These are phyloP conservation scores for Xylaria sp. DNA, from an alignment of 2,329 filamentous ascomycete species.

Conservation along the genomic window DNA sequence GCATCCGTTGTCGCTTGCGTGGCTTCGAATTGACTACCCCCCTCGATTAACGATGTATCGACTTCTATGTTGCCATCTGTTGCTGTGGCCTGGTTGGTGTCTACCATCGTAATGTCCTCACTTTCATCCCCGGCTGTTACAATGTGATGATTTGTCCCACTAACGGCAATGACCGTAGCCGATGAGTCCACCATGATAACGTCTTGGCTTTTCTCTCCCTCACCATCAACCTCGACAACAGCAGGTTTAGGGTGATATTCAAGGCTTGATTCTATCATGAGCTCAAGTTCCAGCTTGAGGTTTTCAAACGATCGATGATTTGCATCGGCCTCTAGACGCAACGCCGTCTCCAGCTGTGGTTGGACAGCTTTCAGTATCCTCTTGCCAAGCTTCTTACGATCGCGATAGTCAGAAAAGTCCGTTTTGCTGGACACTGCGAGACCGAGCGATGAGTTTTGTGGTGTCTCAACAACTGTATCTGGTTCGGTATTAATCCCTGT, in stretches of 20 bases:
- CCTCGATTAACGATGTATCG: slow-evolving; percentile 49
- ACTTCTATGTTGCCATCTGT: slow-evolving; percentile 52
- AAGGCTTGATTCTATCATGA: slow-evolving; percentile 71
- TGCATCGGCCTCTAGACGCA: slow-evolving; percentile 82
- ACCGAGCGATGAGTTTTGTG: slow-evolving; percentile 42
- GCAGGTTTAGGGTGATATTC: slow-evolving; percentile 54
- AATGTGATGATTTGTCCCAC: slow-evolving; percentile 40
- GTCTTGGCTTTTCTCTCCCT: slow-evolving; percentile 50
- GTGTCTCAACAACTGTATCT: slow-evolving; percentile 35
- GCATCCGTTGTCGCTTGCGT: slow-evolving; percentile 32
- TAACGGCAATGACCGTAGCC: slow-evolving; percentile 54
- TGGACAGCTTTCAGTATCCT: slow-evolving; percentile 86
- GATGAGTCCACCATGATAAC: slow-evolving; percentile 59
- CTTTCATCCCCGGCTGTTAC: slow-evolving; percentile 41
- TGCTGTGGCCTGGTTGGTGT: slow-evolving; percentile 46
- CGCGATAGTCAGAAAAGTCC: slow-evolving; percentile 72
- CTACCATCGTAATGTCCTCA: slow-evolving; percentile 46
- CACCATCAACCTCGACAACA: slow-evolving; percentile 44
- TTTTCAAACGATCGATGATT: slow-evolving; percentile 71
- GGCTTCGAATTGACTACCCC: slow-evolving; percentile 38
- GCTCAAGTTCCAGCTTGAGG: slow-evolving; percentile 75
- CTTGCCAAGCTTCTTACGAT: slow-evolving; percentile 84
- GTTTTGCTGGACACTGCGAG: slow-evolving; percentile 58
- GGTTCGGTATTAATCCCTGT: slow-evolving; percentile 55
- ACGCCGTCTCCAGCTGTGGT: slow-evolving; percentile 74